phyloP scores from a whole-genome alignment of 192 early-diverging fungal species.

The Linnemannia schmuckeri region DNA sequence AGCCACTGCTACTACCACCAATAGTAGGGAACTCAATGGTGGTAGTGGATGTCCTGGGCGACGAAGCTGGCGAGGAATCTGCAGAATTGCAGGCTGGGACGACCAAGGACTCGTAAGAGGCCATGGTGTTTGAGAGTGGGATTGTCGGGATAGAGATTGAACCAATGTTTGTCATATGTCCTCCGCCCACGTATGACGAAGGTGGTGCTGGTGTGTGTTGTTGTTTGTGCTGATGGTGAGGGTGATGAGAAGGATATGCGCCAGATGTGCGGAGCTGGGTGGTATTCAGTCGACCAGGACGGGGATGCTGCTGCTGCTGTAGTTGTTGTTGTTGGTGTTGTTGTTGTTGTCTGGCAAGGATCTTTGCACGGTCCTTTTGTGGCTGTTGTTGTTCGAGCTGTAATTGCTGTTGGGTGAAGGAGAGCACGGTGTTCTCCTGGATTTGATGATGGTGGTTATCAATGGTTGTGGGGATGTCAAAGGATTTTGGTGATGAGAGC shows the following conservation, averaged over 20 bases:
- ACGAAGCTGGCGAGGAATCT: conserved; percentile 25
- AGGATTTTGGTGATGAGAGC: neutral
- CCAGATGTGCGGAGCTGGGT: neutral
- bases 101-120: conserved; percentile 39
- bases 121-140: conserved; percentile 16
- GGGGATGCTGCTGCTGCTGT: neutral
- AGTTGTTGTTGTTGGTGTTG: conserved; percentile 17
- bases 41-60: conserved; percentile 7
- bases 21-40: neutral
- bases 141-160: conserved; percentile 28
- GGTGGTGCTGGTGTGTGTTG: neutral
- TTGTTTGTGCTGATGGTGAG: neutral
- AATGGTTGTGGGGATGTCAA: neutral
- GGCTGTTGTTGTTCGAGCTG: neutral
- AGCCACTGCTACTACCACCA: neutral
- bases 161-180: neutral
- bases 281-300: neutral
- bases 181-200: neutral
- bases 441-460: neutral
- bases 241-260: neutral
- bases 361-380: neutral
- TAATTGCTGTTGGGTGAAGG: neutral
- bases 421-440: neutral
- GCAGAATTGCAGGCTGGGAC: conserved; percentile 44
- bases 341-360: conserved; percentile 13